phyloP scores from a whole-genome alignment of 371 early-diverging fungal species.

The Lichtheimia hyalospora region DNA sequence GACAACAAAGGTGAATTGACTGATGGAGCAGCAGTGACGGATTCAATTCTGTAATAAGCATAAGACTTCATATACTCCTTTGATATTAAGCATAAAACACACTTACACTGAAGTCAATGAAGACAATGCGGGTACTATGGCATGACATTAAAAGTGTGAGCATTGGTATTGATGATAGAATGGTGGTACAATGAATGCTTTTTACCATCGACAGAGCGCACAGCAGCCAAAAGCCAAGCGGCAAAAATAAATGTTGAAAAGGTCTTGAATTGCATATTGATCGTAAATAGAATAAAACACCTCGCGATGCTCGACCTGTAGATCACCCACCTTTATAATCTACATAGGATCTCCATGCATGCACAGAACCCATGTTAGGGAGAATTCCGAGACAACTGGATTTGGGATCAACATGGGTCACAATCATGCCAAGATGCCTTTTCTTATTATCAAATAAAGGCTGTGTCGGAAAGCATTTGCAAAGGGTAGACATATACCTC shows the following conservation, averaged over 20 bases:
- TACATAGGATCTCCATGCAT: no score
- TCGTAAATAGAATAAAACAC: background rate
- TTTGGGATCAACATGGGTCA: no score
- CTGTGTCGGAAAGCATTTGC: no score
- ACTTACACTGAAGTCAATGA: conserved; percentile 13
- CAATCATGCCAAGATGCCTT: no score
- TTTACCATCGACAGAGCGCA: conserved; percentile 16
- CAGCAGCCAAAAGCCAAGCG: conserved; percentile 14
- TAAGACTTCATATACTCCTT: background rate
- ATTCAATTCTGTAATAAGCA: background rate
- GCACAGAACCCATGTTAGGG: no score
- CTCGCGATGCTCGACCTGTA: no score
- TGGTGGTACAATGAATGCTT: background rate
- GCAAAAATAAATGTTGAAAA: conserved; percentile 13
- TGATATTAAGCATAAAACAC: background rate
- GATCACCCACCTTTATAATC: no score
- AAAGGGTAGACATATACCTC: no score
- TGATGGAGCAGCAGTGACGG: background rate
- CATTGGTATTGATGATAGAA: background rate
- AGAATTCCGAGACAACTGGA: no score
- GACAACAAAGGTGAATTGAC: background rate
- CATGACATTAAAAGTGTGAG: background rate
- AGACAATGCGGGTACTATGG: conserved; percentile 16
- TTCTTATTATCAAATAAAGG: no score
- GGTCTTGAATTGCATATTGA: conserved; percentile 24